These are phyloP conservation scores for Fusarium chaquense DNA, from an alignment of 2,329 filamentous ascomycete genomes.

Conservation along the genomic window DNA sequence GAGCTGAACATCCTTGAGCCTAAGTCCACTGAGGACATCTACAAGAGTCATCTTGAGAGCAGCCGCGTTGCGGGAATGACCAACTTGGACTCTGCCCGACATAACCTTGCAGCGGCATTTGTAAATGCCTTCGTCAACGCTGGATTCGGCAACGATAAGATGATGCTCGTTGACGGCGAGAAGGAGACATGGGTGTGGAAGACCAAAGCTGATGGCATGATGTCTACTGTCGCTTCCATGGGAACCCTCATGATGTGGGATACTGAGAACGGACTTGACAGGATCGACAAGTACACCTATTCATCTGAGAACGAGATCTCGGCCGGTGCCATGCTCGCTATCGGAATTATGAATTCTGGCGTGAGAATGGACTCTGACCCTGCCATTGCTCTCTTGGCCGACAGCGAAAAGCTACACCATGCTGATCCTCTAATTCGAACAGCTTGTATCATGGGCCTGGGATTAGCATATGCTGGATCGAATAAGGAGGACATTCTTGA, in stretches of 20 bases:
- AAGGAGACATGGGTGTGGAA: conserved; percentile 99
- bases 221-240: conserved; percentile 93
- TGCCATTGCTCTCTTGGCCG: conserved; percentile 85
- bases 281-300: conserved; percentile 95
- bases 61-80: conserved; percentile 92
- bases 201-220: conserved; percentile 97
- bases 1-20: conserved; percentile 97
- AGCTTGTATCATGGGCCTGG: conserved; percentile 94
- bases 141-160: conserved; percentile 94
- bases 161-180: conserved; percentile 92
- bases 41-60: conserved; percentile 98
- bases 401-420: conserved; percentile 81
- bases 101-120: conserved; percentile 95
- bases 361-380: conserved; percentile 91
- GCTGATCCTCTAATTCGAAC: conserved; percentile 83
- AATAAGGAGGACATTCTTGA: conserved; percentile 92
- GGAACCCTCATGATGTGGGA: conserved; percentile 95
- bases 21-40: conserved; percentile 97
- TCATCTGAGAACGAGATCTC: conserved; percentile 83
- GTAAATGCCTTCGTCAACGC: conserved; percentile 98
- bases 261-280: conserved; percentile 89
- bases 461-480: conserved; percentile 92
- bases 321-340: conserved; percentile 91
- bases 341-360: conserved; percentile 95
- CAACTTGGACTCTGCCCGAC: conserved; percentile 92